Conservation (phyloP, 2,329 filamentous ascomycete species). For the Scedosporium dehoogii region DNA sequence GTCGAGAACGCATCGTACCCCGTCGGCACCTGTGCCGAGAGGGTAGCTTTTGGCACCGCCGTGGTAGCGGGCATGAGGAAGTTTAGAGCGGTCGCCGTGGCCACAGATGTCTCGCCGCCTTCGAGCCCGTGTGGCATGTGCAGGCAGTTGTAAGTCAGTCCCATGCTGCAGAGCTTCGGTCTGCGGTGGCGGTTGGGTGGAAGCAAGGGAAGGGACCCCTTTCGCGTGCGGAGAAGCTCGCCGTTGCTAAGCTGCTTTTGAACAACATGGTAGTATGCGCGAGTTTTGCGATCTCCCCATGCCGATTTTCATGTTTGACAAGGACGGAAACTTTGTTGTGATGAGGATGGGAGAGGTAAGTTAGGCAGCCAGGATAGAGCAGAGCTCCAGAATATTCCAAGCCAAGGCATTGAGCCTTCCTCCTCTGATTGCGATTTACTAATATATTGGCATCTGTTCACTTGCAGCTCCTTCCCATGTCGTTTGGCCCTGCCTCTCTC, state of each 20-base stretch:
- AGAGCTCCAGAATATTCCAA: not conserved
- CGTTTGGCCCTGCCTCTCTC: conserved; percentile 56
- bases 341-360: conserved; percentile 58
- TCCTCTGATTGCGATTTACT: too few relatives aligned
- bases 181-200: too few relatives aligned
- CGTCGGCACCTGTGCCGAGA: conserved; percentile 90
- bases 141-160: conserved; percentile 64
- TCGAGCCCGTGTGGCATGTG: conserved; percentile 91
- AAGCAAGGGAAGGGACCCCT: too few relatives aligned
- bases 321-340: conserved; percentile 61
- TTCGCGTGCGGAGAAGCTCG: too few relatives aligned
- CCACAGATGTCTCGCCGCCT: conserved; percentile 64
- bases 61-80: conserved; percentile 47
- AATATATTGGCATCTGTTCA: not conserved
- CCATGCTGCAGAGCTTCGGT: not conserved
- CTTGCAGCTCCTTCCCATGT: conserved; percentile 52
- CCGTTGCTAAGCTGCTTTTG: not conserved
- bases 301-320: conserved; percentile 90
- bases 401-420: not conserved
- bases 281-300: conserved; percentile 61
- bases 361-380: not conserved
- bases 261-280: conserved; percentile 45
- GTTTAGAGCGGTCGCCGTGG: conserved; percentile 75
- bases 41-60: conserved; percentile 77
- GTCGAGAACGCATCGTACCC: conserved; percentile 92